Percentiles rank a stretch among this genome's conserved stretches.
phyloP scores from a whole-genome alignment of 192 early-diverging fungal genomes.

The Coemansia sp. region DNA sequence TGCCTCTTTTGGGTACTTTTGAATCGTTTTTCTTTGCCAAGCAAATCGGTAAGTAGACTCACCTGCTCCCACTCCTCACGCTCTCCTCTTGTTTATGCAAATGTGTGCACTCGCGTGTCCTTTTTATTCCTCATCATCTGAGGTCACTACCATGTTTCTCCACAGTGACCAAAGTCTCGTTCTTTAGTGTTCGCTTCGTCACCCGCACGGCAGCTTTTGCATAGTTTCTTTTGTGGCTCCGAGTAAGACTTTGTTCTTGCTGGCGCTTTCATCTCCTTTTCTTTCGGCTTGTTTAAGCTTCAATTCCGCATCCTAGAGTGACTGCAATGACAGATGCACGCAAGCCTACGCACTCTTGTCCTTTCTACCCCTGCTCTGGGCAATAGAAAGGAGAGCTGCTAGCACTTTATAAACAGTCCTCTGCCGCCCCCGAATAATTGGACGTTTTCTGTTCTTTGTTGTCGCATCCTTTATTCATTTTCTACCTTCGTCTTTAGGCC shows the following conservation, averaged over 20 bases:
- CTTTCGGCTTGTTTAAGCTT: neutral
- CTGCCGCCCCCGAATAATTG: neutral
- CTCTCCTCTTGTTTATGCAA: neutral
- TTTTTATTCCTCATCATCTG: slow-evolving; percentile 5
- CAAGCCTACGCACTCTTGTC: neutral
- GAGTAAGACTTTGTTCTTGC: too few relatives aligned
- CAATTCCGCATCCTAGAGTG: neutral
- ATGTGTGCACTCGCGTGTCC: neutral
- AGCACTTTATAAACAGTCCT: neutral
- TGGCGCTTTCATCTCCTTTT: neutral
- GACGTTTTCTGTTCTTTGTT: slow-evolving; percentile 1
- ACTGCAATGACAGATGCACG: neutral
- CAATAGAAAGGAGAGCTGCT: neutral
- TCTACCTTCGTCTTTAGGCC: neutral
- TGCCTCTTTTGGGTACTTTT: neutral
- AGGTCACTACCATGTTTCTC: neutral
- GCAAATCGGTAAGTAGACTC: neutral
- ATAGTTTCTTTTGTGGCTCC: neutral
- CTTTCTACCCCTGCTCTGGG: neutral
- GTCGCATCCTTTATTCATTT: neutral
- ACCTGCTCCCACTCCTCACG: neutral
- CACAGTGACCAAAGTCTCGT: neutral
- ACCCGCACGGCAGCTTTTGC: neutral
- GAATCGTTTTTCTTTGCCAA: neutral
- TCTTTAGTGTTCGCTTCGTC: neutral